Evolutionary conservation across 345 rosid species (phyloP), one percentile per base, ranked within the genome.

Genomic region (Litchi chinensis): DNA sequence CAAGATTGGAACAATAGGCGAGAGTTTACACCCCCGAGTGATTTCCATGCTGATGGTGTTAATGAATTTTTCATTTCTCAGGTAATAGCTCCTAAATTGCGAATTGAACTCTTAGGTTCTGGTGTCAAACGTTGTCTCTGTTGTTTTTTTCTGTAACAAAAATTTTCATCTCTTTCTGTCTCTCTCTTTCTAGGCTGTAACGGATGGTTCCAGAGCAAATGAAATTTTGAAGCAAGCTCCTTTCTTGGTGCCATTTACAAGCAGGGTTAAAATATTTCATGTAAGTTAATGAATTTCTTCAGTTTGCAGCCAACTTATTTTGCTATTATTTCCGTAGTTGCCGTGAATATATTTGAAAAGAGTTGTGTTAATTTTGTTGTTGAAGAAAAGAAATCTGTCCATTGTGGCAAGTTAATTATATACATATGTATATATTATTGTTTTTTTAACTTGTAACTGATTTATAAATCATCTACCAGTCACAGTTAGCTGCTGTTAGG

Each of bases 1-100:
- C 98, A 90, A 89, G 98, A 97, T 87, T 97, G 99, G 99, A 94
- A 97, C 79, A 94, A 88, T 78, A 86, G 99, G 80, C 86, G 90
- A 74, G 85, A 93, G 59, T 97, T 97, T 83, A 85, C 93, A 67
- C 86, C 93, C 50, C 87, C 97, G 2, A 90, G 89, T 83, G 93
- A 93, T 81, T 97, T 97, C 83, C 99, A 97, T 86, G 97, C 98
- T 8, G 98, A 92, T 80, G 88, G 90, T 68, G 97, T 93, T 73
- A 92, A 92, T 74, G 99, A 97, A 64, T 87, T 79, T 83, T 94
- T 97, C 77, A 91, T 93, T 81, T 89, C 98, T 85, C 99, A 97
- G 99, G 99, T 94, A 80, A 59, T 85, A 56, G 74, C 79, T 79
- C 71, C 80, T 76, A 19, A 11, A 62, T 75, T 82, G 72, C 69